A percentile compares a stretch with the other conserved stretches of the same genome.
Evolutionary conservation across 768 basidiomycete genomes (phyloP).

Genomic region (Hygrophorus russula): DNA sequence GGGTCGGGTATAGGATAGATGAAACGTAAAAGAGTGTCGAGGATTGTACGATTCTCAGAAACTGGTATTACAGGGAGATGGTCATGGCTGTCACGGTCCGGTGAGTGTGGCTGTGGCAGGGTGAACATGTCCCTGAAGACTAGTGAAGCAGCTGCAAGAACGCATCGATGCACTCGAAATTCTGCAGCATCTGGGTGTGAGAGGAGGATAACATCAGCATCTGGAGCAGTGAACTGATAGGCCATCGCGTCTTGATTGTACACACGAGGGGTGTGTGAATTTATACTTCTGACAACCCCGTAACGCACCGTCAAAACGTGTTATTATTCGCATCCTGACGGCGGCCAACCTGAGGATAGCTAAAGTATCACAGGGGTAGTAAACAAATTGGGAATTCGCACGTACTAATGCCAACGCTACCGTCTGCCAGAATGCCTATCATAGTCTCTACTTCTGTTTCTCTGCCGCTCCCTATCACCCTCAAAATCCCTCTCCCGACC

Average conservation of each 20-base stretch:
- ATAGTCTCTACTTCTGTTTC: slow-evolving; percentile 18
- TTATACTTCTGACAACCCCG: too few species aligned
- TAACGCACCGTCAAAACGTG: too few species aligned
- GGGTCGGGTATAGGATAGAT: slow-evolving; percentile 56
- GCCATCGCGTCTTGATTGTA: slow-evolving; percentile 6
- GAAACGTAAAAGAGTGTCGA: slow-evolving; percentile 45
- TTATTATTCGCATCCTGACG: too few species aligned
- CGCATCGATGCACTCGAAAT: slow-evolving; percentile 51
- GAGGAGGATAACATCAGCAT: slow-evolving; percentile 44
- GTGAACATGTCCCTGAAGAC: slow-evolving; percentile 64
- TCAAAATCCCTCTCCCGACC: slow-evolving; percentile 5
- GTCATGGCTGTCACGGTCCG: slow-evolving; percentile 9
- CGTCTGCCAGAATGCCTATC: slow-evolving; percentile 13
- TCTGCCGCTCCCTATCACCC: slow-evolving; percentile 10
- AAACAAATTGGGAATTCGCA: background rate
- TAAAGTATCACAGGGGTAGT: background rate
- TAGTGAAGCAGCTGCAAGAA: slow-evolving; percentile 52
- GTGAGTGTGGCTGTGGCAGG: slow-evolving; percentile 38
- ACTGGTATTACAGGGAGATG: slow-evolving; percentile 39
- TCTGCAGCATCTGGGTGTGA: slow-evolving; percentile 31
- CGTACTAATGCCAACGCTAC: background rate
- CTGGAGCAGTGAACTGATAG: slow-evolving; percentile 29
- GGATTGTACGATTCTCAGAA: slow-evolving; percentile 32
- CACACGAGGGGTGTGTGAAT: too few species aligned
- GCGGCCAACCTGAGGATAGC: background rate